Conservation (phyloP, 2,329 filamentous ascomycete species). For the Fusarium kyushuense region DNA sequence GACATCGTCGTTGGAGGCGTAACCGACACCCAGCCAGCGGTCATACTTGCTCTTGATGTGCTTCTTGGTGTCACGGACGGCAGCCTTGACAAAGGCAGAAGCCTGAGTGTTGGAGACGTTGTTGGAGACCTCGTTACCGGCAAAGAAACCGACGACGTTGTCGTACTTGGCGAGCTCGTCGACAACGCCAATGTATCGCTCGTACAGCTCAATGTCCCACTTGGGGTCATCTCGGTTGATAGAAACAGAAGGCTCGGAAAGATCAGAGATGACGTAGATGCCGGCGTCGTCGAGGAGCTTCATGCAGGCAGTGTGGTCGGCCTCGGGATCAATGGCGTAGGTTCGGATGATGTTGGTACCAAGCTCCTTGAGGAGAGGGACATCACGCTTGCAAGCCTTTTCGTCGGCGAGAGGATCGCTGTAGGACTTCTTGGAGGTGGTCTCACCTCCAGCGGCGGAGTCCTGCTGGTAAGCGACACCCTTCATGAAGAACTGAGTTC, state of each 20-base stretch:
- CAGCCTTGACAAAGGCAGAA: slow-evolving; percentile 96
- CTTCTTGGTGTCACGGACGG: slow-evolving; percentile 93
- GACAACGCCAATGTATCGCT: slow-evolving; percentile 85
- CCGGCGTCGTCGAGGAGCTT: slow-evolving; percentile 81
- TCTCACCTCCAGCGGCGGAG: slow-evolving; percentile 66
- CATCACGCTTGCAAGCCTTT: slow-evolving; percentile 81
- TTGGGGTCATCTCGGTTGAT: slow-evolving; percentile 84
- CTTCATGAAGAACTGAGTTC: slow-evolving; percentile 80
- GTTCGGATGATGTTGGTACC: slow-evolving; percentile 94
- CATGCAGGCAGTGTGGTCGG: slow-evolving; percentile 89
- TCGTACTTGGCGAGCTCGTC: slow-evolving; percentile 84
- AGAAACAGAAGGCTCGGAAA: slow-evolving; percentile 82
- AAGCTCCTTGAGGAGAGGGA: slow-evolving; percentile 82
- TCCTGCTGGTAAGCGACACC: slow-evolving; percentile 97
- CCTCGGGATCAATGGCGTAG: slow-evolving; percentile 87
- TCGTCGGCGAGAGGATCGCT: slow-evolving; percentile 84
- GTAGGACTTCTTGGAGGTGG: slow-evolving; percentile 66
- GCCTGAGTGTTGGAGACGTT: slow-evolving; percentile 87
- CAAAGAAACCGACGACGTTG: slow-evolving; percentile 97
- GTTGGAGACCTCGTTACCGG: slow-evolving; percentile 97
- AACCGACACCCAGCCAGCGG: slow-evolving; percentile 88
- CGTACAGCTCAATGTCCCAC: slow-evolving; percentile 84
- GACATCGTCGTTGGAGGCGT: slow-evolving; percentile 93
- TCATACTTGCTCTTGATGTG: slow-evolving; percentile 87
- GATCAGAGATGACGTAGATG: slow-evolving; percentile 95